Base-by-base conservation (phyloP, 495 filamentous ascomycete species). In the Chaetomium cochliodes region DNA sequence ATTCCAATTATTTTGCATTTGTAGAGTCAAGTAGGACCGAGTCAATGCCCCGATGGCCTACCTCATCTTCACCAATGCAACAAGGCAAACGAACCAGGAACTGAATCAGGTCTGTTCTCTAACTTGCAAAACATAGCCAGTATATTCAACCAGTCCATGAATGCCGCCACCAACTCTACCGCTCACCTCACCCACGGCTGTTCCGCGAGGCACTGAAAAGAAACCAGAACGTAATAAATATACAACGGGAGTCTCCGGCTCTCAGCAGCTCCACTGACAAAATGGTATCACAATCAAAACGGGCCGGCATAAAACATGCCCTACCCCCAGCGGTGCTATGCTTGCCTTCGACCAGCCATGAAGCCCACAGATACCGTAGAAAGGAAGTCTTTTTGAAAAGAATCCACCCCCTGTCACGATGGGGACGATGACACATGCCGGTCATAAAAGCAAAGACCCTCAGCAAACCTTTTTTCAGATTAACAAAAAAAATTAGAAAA, bases 271-370 rank as follows among this genome's bases (percentile, higher is more conserved):
- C 46, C 46, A 50, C 41, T 18, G 41, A 50, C 47, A 53, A 52
- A 30, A 30, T 53, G 50, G 50, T 53, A 53, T 53, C 50, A 53
- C 50, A 28, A 30, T 16, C n/a, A 20, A 50, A 53, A n/a, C 50
- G 22, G 22, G 50, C 25, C 8, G 50, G 50, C 13, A 53, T 53
- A 12, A 53, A 53, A 53, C 47, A 53, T 18, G 30, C 50, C 50
- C 11, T 30, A 7, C 25, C 50, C 50, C 25, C 26, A 13, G 50
- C 22, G 26, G 25, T 15, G 50, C 25, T 28, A 18, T 30, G 22
- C 50, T 18, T 28, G 7, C 22, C 2, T 53, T 53, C 25, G 23
- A 20, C 18, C 16, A 50, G 46, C 46, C 46, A 50, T 50, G 16
- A 20, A 50, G 18, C 12, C 46, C 46, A 50, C 46, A 50, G 5